Evolutionary conservation across 1,284 basidiomycete genomes (phyloP).

Genomic region (Irpex rosettiformis): DNA sequence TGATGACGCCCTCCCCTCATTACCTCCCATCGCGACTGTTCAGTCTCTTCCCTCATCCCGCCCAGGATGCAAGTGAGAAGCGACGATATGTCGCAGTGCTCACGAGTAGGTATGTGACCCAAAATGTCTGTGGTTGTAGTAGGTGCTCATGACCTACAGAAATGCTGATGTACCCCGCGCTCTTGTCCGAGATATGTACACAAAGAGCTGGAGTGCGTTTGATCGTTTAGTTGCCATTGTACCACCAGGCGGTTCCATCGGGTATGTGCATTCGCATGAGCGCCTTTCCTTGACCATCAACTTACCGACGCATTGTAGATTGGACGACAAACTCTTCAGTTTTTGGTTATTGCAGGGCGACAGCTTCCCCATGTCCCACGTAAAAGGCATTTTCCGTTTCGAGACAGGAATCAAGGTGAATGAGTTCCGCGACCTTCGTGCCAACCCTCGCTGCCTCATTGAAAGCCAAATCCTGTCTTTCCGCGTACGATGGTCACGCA

Average conservation of each 20-base stretch:
- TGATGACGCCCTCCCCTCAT: conserved; percentile 69
- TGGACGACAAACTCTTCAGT: conserved; percentile 84
- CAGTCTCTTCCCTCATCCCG: conserved; percentile 71
- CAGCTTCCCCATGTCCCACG: conserved; percentile 63
- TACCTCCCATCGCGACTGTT: conserved; percentile 70
- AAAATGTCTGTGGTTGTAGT: too few species aligned
- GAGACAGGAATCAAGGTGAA: conserved; percentile 81
- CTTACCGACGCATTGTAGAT: conserved; percentile 36
- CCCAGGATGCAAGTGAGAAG: conserved; percentile 69
- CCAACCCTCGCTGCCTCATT: conserved; percentile 78
- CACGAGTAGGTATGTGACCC: conserved; percentile 53
- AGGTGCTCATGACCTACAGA: conserved; percentile 34
- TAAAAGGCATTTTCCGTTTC: conserved; percentile 84
- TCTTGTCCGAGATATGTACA: conserved; percentile 83
- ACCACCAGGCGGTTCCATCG: conserved; percentile 82
- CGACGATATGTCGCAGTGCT: conserved; percentile 67
- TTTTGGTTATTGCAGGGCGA: conserved; percentile 84
- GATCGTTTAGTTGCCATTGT: conserved; percentile 81
- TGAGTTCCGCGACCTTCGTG: conserved; percentile 80
- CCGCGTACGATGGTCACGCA: conserved; percentile 73
- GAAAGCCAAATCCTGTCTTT: conserved; percentile 77
- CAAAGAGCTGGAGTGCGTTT: conserved; percentile 86
- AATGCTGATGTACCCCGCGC: conserved; percentile 83
- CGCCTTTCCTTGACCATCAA: neutral
- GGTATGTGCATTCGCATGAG: conserved; percentile 42